Base-by-base conservation (phyloP, 495 filamentous ascomycete species). In the Cladorrhinum samala region DNA sequence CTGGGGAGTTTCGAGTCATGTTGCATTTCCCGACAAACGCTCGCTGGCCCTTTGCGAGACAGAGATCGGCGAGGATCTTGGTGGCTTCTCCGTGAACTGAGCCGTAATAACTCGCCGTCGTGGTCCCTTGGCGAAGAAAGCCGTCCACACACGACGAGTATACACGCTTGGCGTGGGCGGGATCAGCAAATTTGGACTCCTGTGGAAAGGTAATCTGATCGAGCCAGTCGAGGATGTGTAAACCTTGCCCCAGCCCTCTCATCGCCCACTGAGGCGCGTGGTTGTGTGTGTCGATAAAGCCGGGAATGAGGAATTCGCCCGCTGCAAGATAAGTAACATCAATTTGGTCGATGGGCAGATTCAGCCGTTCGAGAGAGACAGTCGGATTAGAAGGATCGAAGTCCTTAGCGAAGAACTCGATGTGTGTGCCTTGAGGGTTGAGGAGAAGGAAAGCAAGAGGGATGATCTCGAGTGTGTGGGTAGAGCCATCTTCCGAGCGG, bases 21-120 rank as follows among this genome's bases (percentile, higher is more conserved):
- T 83, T 83, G 56, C 77, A 83, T 54, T 85, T 86, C 1, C 84
- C 84, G 3, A 87, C 75, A 2, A 84, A 68, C 0, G 84, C 84
- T 14, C 84, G 72, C 64, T 87, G 84, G 1, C 82, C 80, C 46
- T 74, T 72, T 13, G 65, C 63, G 1, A 75, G 55, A 50, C 84
- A 86, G 3, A 78, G 68, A 19, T 82, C 73, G 0, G 82, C 83
- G 8, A 87, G 75, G 38, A 83, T 76, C 18, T 74, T 72, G 2
- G 81, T 81, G 3, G 81, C 82, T 8, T 74, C 68, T 2, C 71
- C 72, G 56, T 87, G 83, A 1, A 77, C 66, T 1, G 80, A 83
- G 9, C 74, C 81, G 56, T 85, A 86, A 63, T 86, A 87, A 6
- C 76, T 74, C 0, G 84, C 84, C 1, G 80, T 86, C 1, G 84